Evolutionary conservation across 2,329 filamentous ascomycete species (phyloP), one percentile per base, ranked within the genome.

Genomic region (Gaeumannomyces tritici): DNA sequence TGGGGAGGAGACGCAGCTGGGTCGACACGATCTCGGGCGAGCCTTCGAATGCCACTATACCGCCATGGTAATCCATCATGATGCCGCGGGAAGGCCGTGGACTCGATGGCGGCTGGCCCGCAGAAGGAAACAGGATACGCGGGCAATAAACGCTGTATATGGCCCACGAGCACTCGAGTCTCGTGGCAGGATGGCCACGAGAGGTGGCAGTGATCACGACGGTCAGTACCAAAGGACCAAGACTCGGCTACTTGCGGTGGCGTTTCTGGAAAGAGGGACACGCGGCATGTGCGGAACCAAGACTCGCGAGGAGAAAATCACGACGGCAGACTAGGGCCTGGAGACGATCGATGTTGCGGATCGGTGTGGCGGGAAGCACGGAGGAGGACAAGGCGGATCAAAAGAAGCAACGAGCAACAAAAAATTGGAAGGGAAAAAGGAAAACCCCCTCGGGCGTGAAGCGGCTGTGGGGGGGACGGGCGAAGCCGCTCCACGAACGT

Each of bases 41-140:
- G 7, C 85, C 85, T 68, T 88, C 85, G 62, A 88, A 79, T 65
- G 84, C 83, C 61, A 88, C 77, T 61, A 88, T 72, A 68, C 77
- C 82, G 58, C 84, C 83, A 62, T 75, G 67, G 59, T 73, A 70
- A 31, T 60, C 59, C 33, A 15, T n/a, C 42, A 51, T 51, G 42
- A 51, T 51, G 42, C 18, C 42, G 56, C 56, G 28, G 21, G 28
- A 33, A 58, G 11, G 12, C 27, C 56, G 11, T 15, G 56, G 21
- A 58, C 42, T 21, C 6, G 42, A 51, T n/a, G 42, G n/a, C 21
- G 42, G 42, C 42, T 21, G 42, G 42, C 42, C 42, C 42, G 42
- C 21, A 51, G 42, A n/a, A n/a, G 42, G n/a, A 1, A 5, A 21
- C 5, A 2, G 4, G 42, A 51, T 18, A n/a, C 42, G 21, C 18